phyloP scores from a whole-genome alignment of 768 basidiomycete genomes.

The Dacryopinax primogenitus region DNA sequence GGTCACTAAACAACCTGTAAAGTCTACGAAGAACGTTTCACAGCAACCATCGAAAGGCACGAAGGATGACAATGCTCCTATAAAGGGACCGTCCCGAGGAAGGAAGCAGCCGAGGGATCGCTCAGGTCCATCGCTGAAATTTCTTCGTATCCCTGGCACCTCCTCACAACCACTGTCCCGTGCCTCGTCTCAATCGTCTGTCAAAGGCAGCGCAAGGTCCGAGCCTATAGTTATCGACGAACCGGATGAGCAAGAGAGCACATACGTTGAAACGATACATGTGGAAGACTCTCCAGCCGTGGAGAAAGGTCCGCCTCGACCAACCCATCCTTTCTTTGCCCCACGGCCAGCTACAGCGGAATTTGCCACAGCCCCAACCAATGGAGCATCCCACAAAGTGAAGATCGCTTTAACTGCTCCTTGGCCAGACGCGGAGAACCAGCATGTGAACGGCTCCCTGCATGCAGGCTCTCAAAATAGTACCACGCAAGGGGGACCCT shows the following conservation, averaged over 20 bases:
- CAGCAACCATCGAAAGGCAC: not conserved
- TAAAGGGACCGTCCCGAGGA: not conserved
- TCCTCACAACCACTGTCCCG: not conserved
- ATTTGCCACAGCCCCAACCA: conserved; percentile 14
- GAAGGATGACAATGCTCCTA: not conserved
- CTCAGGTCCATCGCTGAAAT: not conserved
- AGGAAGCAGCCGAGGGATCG: not conserved
- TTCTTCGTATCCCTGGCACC: not conserved
- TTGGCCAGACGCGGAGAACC: conserved; percentile 1
- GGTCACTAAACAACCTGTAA: not conserved
- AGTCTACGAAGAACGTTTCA: not conserved
- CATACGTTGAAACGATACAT: not conserved
- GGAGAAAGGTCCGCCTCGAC: conserved; percentile 21
- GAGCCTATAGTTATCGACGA: not conserved
- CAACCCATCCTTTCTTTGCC: conserved; percentile 38
- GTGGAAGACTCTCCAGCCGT: not conserved
- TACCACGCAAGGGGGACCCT: not conserved
- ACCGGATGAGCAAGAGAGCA: not conserved
- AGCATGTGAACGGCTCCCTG: conserved; percentile 3
- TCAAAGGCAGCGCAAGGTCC: not conserved
- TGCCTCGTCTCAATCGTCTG: not conserved
- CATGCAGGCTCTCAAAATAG: not conserved
- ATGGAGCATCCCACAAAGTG: not conserved
- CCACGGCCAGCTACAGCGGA: conserved; percentile 20
- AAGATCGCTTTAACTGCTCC: not conserved